Conservation (phyloP, 257 asterid genomes). For the Salvia splendens region DNA sequence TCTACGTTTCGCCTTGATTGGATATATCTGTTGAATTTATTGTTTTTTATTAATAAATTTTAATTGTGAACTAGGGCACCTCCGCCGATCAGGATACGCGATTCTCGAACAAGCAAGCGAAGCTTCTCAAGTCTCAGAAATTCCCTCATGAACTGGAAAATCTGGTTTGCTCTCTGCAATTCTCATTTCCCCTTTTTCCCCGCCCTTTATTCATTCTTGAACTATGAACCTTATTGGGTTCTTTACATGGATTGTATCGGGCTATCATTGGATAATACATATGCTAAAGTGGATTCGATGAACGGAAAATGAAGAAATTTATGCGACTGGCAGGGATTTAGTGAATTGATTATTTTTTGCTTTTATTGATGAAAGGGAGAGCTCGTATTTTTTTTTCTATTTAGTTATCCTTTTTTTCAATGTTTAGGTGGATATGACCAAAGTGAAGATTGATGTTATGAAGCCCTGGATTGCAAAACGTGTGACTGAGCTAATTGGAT, state of each 20-base stretch:
- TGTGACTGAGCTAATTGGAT: slow-evolving; percentile 94
- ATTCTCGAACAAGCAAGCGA: slow-evolving; percentile 98
- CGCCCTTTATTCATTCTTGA: not conserved
- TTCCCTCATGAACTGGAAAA: slow-evolving; percentile 93
- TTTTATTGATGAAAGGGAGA: not conserved
- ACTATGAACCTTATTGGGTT: not conserved
- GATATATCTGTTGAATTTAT: slow-evolving; percentile 16
- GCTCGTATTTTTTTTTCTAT: not conserved
- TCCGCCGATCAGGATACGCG: slow-evolving; percentile 98
- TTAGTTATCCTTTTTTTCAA: slow-evolving; percentile 22
- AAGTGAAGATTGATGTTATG: slow-evolving; percentile 92
- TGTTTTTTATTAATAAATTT: not conserved
- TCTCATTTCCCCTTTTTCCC: slow-evolving; percentile 1
- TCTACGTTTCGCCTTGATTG: slow-evolving; percentile 20
- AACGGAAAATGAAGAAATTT: slow-evolving; percentile 17
- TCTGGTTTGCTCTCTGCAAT: slow-evolving; percentile 52
- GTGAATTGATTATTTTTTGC: not conserved
- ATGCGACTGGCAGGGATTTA: not conserved
- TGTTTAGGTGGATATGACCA: slow-evolving; percentile 84
- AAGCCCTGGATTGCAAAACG: slow-evolving; percentile 98
- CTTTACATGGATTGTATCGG: not conserved
- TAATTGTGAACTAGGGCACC: slow-evolving; percentile 66
- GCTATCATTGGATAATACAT: slow-evolving; percentile 9
- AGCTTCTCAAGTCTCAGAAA: slow-evolving; percentile 89
- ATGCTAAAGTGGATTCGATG: slow-evolving; percentile 29